A percentile compares a stretch with the other conserved stretches of the same genome.
Conservation (phyloP, 148 eudicot genomes). For the Rhododendron kiyosumense region DNA sequence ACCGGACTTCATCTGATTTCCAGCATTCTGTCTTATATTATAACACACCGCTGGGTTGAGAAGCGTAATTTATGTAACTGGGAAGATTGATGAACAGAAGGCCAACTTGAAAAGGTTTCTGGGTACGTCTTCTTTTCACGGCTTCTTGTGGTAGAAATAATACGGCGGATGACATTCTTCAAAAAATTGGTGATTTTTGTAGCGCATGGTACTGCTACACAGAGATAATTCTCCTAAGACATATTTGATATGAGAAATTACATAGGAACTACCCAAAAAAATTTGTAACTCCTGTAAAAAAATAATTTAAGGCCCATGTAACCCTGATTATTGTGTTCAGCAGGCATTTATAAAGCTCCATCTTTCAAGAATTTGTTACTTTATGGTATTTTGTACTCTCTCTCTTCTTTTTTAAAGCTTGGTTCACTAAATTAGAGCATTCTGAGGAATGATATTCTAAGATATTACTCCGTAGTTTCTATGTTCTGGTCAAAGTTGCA, state of each 20-base stretch:
- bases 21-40: conserved; percentile 3
- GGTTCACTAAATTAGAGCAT: background rate
- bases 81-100: conserved; percentile 17
- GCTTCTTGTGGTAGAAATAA: conserved; percentile 15
- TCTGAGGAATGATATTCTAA: background rate
- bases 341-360: background rate
- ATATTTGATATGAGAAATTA: background rate
- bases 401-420: background rate
- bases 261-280: background rate
- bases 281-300: background rate
- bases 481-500: background rate
- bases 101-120: conserved; percentile 3
- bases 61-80: background rate
- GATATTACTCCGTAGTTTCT: background rate
- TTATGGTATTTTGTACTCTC: background rate
- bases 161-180: conserved; percentile 7
- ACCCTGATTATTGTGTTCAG: background rate
- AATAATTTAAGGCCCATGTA: background rate
- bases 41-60: background rate
- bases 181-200: background rate
- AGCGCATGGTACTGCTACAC: conserved; percentile 1
- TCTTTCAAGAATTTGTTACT: background rate
- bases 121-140: background rate
- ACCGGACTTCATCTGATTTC: conserved; percentile 73
- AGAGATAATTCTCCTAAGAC: background rate